Evolutionary conservation across 768 basidiomycete species (phyloP).

Genomic region (Gymnopilus junonius): DNA sequence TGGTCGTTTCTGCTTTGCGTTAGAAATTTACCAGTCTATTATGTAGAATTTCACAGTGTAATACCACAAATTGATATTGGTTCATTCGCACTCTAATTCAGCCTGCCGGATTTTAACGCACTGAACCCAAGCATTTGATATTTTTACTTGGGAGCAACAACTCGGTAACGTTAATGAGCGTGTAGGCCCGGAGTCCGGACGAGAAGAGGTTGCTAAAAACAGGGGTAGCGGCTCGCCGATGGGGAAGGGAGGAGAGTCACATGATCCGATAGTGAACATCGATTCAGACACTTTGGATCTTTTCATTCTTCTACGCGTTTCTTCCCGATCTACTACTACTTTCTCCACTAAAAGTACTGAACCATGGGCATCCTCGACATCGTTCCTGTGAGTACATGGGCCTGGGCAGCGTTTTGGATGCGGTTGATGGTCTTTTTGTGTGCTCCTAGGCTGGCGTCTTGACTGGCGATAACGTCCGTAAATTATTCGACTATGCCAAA

Average conservation of each 20-base stretch:
- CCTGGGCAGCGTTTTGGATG: neutral
- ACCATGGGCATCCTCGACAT: slow-evolving; percentile 83
- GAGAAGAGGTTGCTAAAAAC: neutral
- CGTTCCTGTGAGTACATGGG: slow-evolving; percentile 67
- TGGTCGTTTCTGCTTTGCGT: neutral
- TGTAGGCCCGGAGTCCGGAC: neutral
- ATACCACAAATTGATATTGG: neutral
- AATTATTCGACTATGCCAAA: slow-evolving; percentile 94
- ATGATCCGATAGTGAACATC: neutral
- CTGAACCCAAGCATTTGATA: neutral
- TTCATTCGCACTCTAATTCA: neutral
- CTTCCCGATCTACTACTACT: slow-evolving; percentile 14
- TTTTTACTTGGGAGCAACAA: neutral
- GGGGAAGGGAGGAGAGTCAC: neutral
- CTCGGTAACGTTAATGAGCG: neutral
- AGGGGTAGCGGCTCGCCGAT: neutral
- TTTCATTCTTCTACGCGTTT: slow-evolving; percentile 1
- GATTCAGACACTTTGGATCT: neutral
- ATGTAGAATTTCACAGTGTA: neutral
- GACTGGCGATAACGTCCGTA: slow-evolving; percentile 93
- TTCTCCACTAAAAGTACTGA: slow-evolving; percentile 2
- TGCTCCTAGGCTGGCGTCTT: slow-evolving; percentile 82
- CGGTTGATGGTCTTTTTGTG: slow-evolving; percentile 1
- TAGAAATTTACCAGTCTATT: too few relatives aligned
- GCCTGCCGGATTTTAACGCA: neutral